Evolutionary conservation across 805 yeast species (phyloP), one percentile per base, ranked within the genome.

Genomic region (Saccharomycopsis amapae): DNA sequence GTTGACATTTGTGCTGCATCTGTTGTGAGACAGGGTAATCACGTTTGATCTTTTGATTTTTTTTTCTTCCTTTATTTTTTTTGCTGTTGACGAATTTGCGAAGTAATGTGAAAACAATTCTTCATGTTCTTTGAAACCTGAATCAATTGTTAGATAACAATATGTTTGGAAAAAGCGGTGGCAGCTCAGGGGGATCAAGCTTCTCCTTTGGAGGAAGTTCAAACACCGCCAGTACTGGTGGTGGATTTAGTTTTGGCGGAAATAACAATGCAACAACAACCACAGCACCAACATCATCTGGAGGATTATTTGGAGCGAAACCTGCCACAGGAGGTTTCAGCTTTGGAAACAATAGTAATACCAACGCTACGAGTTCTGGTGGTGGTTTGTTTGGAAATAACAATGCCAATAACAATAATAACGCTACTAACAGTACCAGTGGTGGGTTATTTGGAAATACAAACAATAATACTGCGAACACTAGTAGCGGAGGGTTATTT

Each of bases 261-360:
- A 46, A 36, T 35, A 55, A 45, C 42, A 40, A 35, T 38, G 44
- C 49, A 6, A 45, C 36, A 36, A 54, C 54, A 40, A 42, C 6
- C 45, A 40, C 24, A 41, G 40, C 37, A 42, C 44, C 24, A 53
- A 31, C 44, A 5, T 20, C 48, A 38, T 54, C 46, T 18, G 60
- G 57, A 24, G 61, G 67, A 1, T 54, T 66, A 15, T 68, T 73
- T 62, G 76, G 76, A 30, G 54, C 64, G 42, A 50, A 64, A 17
- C 46, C 63, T 4, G 56, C 61, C 17, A 57, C 64, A 13, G 67
- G 68, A 17, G 62, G 64, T 3, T 54, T 65, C 24, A 64, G 64
- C 47, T 70, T 71, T 25, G 55, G 61, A 15, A 51, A 47, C 9
- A 55, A 61, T 19, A 56, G 56, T 20, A 50, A 53, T 44, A 51